Conservation (phyloP, 2,329 filamentous ascomycete species). For the Chrysosporium queenslandicum region DNA sequence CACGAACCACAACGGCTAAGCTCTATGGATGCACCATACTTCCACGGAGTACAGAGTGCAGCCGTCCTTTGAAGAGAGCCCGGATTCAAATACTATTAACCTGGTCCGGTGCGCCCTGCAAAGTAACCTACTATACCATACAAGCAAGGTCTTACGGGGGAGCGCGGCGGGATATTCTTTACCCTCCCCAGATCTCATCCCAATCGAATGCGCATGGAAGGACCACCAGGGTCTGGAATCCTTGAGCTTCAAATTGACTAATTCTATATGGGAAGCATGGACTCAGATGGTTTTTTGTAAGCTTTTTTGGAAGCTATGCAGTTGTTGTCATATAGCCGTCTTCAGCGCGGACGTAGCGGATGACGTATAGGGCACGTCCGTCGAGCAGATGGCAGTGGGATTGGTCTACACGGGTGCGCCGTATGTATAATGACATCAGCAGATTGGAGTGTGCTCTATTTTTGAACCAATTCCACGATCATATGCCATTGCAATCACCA, state of each 20-base stretch:
- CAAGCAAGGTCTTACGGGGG: not conserved
- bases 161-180: not conserved
- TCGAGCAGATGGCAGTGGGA: not conserved
- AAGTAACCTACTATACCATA: not conserved
- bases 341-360: not conserved
- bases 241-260: too few species aligned
- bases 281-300: too few species aligned
- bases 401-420: not conserved
- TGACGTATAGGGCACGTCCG: not conserved
- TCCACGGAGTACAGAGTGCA: too few species aligned
- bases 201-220: not conserved
- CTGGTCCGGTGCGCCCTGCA: not conserved
- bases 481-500: not conserved
- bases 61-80: too few species aligned
- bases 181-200: not conserved
- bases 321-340: too few species aligned
- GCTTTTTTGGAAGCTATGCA: too few species aligned
- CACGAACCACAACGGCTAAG: not conserved
- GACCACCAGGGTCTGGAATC: not conserved
- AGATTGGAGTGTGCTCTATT: not conserved
- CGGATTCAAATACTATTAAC: too few species aligned
- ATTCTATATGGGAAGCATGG: too few species aligned
- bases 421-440: slow-evolving; percentile 3
- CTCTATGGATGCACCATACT: not conserved
- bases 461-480: not conserved